Base-by-base conservation (phyloP, 768 basidiomycete species). In the Termitomyces sp. region DNA sequence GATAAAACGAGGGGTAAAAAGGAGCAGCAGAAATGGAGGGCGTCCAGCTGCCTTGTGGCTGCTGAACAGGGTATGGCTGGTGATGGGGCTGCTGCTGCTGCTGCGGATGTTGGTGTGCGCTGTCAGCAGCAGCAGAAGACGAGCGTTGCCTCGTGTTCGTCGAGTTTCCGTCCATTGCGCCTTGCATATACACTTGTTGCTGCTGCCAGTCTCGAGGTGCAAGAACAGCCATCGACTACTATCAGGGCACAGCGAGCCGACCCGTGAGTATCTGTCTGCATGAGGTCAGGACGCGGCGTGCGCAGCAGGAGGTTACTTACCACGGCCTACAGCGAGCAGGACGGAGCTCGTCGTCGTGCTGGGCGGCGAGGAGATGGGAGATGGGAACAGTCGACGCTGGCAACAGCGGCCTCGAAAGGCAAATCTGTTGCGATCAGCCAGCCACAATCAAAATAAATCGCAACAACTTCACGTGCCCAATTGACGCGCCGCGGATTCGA, bases 1-100 rank as follows among this genome's bases (percentile, higher is more conserved):
- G 85, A 71, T 85, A 89, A 69, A 84, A 88, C 30, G 84, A 79
- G 55, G 88, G 87, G 68, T 90, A 90, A 69, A 86, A 90, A 42
- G 87, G 87, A 53, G 82, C 80, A 28, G 83, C 81, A 19, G 81
- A 68, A 53, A 85, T 80, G 35, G 82, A 80, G 6, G 84, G 82
- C 21, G 82, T 84, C 88, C 88, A 90, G 60, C 77, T 73, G 45
- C 82, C 81, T 70, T 85, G 85, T 17, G 84, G 74, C 61, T 84
- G 85, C 66, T 85, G 84, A 38, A 87, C 77, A 24, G 87, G 84
- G 69, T 86, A 87, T 9, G 85, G 73, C 45, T 71, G 76, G 21
- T 70, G 67, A 52, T 64, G 70, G 32, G 63, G 68, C 41, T 68
- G 68, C 45, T 68, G 69, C 45, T 68, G 69, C 52, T 68, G 69